phyloP scores from a whole-genome alignment of 176 grass and related monocot species.

The Calamus simplicifolius region DNA sequence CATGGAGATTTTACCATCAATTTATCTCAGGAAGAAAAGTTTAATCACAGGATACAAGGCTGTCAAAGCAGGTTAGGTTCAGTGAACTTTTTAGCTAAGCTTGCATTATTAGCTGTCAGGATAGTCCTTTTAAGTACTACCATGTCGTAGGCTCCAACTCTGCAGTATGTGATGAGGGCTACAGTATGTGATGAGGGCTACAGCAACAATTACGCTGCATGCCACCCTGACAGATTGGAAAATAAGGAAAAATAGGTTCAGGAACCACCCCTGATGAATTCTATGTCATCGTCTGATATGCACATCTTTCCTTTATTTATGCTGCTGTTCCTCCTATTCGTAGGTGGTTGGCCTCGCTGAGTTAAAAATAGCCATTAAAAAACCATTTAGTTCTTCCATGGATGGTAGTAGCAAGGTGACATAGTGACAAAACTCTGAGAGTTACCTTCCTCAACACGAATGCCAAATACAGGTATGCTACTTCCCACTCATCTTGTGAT shows the following conservation, averaged over 20 bases:
- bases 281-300: constrained; percentile 62
- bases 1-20: too few relatives aligned
- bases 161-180: too few relatives aligned
- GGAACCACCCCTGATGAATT: constrained; percentile 25
- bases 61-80: too few relatives aligned
- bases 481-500: constrained; percentile 84
- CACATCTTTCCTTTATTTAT: constrained; percentile 61
- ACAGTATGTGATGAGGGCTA: too few relatives aligned
- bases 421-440: background rate
- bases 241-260: constrained; percentile 12
- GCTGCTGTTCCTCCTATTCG: constrained; percentile 34
- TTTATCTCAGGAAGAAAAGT: too few relatives aligned
- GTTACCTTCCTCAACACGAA: constrained; percentile 85
- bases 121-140: too few relatives aligned
- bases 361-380: constrained; percentile 5
- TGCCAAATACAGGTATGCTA: constrained; percentile 85
- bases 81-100: too few relatives aligned
- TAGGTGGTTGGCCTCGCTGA: constrained; percentile 44
- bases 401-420: constrained; percentile 6
- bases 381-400: background rate
- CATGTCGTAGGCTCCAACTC: too few relatives aligned
- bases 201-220: too few relatives aligned
- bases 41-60: too few relatives aligned
- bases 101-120: too few relatives aligned
- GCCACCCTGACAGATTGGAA: too few relatives aligned